Evolutionary conservation across 768 basidiomycete genomes (phyloP).

Genomic region (Lentinula edodes): DNA sequence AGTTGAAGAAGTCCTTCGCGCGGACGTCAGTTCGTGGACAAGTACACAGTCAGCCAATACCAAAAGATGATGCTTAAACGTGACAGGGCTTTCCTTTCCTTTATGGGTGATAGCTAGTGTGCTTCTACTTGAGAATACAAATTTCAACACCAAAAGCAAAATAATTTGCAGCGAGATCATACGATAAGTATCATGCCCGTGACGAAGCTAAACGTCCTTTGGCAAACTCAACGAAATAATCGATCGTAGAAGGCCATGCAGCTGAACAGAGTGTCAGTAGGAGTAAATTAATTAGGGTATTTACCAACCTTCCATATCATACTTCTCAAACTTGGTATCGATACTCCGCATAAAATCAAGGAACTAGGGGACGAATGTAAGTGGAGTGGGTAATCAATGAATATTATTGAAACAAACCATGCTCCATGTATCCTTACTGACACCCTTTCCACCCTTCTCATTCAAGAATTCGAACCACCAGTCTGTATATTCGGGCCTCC

Average conservation of each 20-base stretch:
- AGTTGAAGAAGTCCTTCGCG: neutral
- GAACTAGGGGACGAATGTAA: constrained; percentile 42
- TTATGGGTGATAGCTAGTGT: neutral
- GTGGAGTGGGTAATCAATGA: neutral
- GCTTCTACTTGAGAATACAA: neutral
- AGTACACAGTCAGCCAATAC: neutral
- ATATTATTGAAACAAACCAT: constrained; percentile 51
- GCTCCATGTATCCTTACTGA: constrained; percentile 86
- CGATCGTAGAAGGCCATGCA: constrained; percentile 85
- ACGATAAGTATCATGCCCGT: constrained; percentile 3
- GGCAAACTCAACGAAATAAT: constrained; percentile 75
- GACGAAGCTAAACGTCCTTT: constrained; percentile 29
- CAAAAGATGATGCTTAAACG: neutral
- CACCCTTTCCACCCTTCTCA: constrained; percentile 61
- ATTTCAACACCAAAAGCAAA: neutral
- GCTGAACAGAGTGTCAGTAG: constrained; percentile 31
- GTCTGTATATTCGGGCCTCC: constrained; percentile 54
- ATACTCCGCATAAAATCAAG: constrained; percentile 73
- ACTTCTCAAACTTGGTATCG: constrained; percentile 65
- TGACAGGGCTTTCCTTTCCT: neutral
- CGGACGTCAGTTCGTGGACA: neutral
- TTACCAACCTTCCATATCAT: constrained; percentile 66
- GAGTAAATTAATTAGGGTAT: neutral
- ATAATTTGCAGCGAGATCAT: neutral
- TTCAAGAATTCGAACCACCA: constrained; percentile 80